These are phyloP conservation scores for Exophiala calicioides DNA, from an alignment of 2,329 filamentous ascomycete genomes.

Conservation along the genomic window DNA sequence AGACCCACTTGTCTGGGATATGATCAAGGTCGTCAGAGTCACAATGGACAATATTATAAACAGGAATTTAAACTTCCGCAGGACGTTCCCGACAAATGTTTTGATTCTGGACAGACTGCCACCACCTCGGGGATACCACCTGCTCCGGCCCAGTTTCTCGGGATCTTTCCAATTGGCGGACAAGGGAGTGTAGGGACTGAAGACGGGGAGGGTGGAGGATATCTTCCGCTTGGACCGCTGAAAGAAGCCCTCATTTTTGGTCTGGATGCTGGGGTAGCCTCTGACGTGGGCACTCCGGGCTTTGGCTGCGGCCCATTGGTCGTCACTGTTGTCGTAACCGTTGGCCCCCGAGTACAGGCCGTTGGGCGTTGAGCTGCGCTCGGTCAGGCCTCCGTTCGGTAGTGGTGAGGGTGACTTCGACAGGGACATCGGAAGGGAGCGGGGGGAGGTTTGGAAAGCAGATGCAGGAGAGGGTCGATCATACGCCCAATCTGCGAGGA, in stretches of 20 bases:
- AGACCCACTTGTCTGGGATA: slow-evolving; percentile 29
- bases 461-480: slow-evolving; percentile 1
- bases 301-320: slow-evolving; percentile 82
- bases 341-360: slow-evolving; percentile 52
- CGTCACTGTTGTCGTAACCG: slow-evolving; percentile 54
- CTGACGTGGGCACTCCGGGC: slow-evolving; percentile 72
- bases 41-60: slow-evolving; percentile 49
- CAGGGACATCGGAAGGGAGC: slow-evolving; percentile 68
- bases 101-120: slow-evolving; percentile 37
- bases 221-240: slow-evolving; percentile 78
- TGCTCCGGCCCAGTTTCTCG: slow-evolving; percentile 69
- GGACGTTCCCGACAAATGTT: slow-evolving; percentile 50
- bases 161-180: slow-evolving; percentile 67
- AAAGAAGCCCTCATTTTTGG: slow-evolving; percentile 83
- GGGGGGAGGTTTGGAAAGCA: slow-evolving; percentile 44
- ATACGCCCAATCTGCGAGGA: too few relatives aligned
- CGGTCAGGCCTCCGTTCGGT: slow-evolving; percentile 74
- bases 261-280: slow-evolving; percentile 76
- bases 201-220: slow-evolving; percentile 75
- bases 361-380: slow-evolving; percentile 68
- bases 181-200: slow-evolving; percentile 46
- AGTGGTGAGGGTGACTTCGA: slow-evolving; percentile 85
- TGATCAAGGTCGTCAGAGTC: slow-evolving; percentile 25
- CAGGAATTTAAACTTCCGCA: slow-evolving; percentile 64
- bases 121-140: slow-evolving; percentile 51